These are phyloP conservation scores for Trichophyton benhamiae DNA, from an alignment of 2,329 filamentous ascomycete genomes.

Conservation along the genomic window DNA sequence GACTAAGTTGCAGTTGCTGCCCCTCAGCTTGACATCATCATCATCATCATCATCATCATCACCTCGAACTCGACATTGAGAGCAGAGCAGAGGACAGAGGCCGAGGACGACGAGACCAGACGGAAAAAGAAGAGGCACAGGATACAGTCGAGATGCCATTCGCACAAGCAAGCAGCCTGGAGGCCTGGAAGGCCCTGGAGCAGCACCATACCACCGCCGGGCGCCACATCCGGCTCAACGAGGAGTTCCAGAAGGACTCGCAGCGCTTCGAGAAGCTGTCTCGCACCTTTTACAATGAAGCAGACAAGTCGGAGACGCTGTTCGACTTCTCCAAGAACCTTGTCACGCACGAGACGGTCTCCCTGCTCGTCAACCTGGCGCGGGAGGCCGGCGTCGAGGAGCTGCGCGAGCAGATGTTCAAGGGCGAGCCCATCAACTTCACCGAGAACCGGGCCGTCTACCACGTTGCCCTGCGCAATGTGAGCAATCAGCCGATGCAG, in stretches of 20 bases:
- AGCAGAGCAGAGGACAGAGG: too few relatives aligned
- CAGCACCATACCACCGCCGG: conserved; percentile 76
- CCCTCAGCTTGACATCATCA: too few relatives aligned
- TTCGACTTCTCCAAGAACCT: conserved; percentile 99
- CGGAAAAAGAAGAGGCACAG: background rate
- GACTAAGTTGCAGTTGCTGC: too few relatives aligned
- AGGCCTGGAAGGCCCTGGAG: conserved; percentile 82
- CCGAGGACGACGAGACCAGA: background rate
- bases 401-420: conserved; percentile 95
- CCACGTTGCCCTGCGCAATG: conserved; percentile 87
- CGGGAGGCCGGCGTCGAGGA: conserved; percentile 83
- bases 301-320: conserved; percentile 72
- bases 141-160: conserved; percentile 38
- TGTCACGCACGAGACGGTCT: conserved; percentile 79
- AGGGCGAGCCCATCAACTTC: conserved; percentile 97
- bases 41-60: too few relatives aligned
- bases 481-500: conserved; percentile 64
- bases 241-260: conserved; percentile 80
- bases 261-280: conserved; percentile 83
- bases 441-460: conserved; percentile 94
- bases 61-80: too few relatives aligned
- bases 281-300: conserved; percentile 66
- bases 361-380: conserved; percentile 76
- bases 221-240: conserved; percentile 83
- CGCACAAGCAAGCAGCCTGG: conserved; percentile 57